A percentile compares a stretch with the other conserved stretches of the same genome.
Conservation (phyloP, 2,329 filamentous ascomycete species). For the Fusarium ambrosium region DNA sequence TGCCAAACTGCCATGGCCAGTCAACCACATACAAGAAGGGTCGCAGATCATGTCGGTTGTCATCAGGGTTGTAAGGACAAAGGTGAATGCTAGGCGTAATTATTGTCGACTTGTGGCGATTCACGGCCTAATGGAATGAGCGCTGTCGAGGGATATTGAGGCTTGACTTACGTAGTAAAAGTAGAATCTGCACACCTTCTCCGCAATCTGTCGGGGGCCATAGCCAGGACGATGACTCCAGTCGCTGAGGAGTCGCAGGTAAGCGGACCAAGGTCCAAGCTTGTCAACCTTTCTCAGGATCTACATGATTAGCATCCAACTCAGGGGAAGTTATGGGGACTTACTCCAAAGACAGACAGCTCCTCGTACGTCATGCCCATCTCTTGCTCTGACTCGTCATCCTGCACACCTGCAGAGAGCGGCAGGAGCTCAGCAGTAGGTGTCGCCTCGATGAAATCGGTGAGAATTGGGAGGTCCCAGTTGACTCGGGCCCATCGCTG, state of each 20-base stretch:
- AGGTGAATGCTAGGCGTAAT: constrained; percentile 68
- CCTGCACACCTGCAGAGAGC: constrained; percentile 55
- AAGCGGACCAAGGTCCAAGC: constrained; percentile 57
- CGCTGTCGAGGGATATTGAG: no score
- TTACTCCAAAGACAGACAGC: constrained; percentile 53
- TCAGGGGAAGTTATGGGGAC: constrained; percentile 14
- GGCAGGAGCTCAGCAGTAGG: constrained; percentile 67
- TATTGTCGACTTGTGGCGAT: constrained; percentile 74
- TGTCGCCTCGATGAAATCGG: constrained; percentile 71
- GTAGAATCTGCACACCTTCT: constrained; percentile 60
- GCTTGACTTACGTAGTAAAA: constrained; percentile 56
- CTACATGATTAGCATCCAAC: background rate
- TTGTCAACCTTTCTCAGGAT: constrained; percentile 51
- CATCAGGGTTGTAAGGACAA: constrained; percentile 53
- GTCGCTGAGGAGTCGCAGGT: constrained; percentile 55
- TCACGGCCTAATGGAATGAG: constrained; percentile 57
- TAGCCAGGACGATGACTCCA: constrained; percentile 53
- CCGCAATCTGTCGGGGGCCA: constrained; percentile 54
- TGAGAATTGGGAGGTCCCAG: constrained; percentile 73
- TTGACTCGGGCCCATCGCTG: constrained; percentile 68
- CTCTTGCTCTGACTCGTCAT: constrained; percentile 52
- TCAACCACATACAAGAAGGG: constrained; percentile 57
- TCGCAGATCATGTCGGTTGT: constrained; percentile 56
- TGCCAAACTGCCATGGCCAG: constrained; percentile 58
- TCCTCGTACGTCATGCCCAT: constrained; percentile 61